A percentile compares a stretch with the other conserved stretches of the same genome.
Conservation (phyloP, 106 monocot genomes). For the Platanthera zijinensis region DNA sequence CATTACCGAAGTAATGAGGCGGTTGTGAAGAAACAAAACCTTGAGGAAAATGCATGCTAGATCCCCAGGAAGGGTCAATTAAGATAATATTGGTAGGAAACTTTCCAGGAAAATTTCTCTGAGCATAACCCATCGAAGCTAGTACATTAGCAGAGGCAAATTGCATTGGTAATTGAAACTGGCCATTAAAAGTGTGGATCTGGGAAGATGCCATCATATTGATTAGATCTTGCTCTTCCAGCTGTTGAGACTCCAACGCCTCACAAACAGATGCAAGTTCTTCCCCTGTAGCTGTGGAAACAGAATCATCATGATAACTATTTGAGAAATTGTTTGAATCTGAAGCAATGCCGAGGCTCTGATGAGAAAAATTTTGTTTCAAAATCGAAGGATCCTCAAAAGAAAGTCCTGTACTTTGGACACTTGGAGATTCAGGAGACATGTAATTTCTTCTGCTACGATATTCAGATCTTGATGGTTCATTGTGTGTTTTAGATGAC, state of each 20-base stretch:
- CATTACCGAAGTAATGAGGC: slow-evolving; percentile 27
- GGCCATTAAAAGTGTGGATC: slow-evolving; percentile 39
- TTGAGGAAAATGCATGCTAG: slow-evolving; percentile 45
- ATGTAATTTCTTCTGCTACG: slow-evolving; percentile 25
- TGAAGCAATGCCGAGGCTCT: slow-evolving; percentile 23
- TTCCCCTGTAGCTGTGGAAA: slow-evolving; percentile 20
- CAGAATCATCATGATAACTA: slow-evolving; percentile 34
- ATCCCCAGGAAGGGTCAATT: slow-evolving; percentile 38
- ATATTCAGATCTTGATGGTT: slow-evolving; percentile 20
- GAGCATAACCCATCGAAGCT: slow-evolving; percentile 36
- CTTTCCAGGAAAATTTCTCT: slow-evolving; percentile 36
- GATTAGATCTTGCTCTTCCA: slow-evolving; percentile 67
- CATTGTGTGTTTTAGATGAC: slow-evolving; percentile 24
- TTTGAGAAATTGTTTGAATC: slow-evolving; percentile 31
- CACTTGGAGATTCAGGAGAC: slow-evolving; percentile 22
- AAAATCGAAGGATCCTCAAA: slow-evolving; percentile 30
- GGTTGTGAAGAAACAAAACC: slow-evolving; percentile 36
- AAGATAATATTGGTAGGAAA: slow-evolving; percentile 33
- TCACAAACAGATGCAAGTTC: slow-evolving; percentile 47
- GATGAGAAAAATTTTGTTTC: slow-evolving; percentile 32
- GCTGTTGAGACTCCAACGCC: slow-evolving; percentile 40
- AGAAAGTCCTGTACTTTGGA: slow-evolving; percentile 27
- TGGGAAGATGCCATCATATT: slow-evolving; percentile 61
- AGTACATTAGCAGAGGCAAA: slow-evolving; percentile 38
- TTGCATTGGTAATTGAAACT: slow-evolving; percentile 49